Base-by-base conservation (phyloP, 805 yeast genomes). In the Hanseniaspora osmophila region DNA sequence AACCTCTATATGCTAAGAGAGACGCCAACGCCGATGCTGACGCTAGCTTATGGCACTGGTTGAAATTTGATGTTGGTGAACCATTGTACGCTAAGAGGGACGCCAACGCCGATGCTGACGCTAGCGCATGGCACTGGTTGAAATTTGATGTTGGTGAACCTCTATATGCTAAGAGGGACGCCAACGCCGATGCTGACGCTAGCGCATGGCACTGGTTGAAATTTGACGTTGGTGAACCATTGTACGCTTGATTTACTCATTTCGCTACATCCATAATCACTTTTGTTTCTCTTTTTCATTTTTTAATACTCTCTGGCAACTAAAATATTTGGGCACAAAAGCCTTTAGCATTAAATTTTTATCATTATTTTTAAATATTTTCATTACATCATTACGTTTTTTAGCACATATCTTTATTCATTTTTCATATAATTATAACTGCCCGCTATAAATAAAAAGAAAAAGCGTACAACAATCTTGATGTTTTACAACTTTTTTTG, bases 41-140 rank as follows among this genome's bases (percentile, higher is more conserved):
- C 27, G 59, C 63, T 16, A 52, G 51, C 3, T 54, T 57, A 10
- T 57, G 62, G 59, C 56, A 55, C 33, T 59, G 63, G 61, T 47
- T 59, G 27, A 42, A 48, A 3, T 45, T 59, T 10, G 44, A 40
- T 19, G 42, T 47, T 33, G 61, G 61, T 35, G 56, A 58, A 42
- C 59, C 60, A 30, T 43, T 58, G 47, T 55, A 57, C 49, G 57
- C 27, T 22, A 51, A 49, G 53, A 47, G 46, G 38, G 22, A 17
- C 22, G 39, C 39, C 22, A 37, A 16, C 32, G 48, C 48, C 30
- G 48, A 18, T n/a, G 55, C 53, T 37, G 48, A 18, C 17, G 55
- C 53, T 37, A 45, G 42, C 27, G 59, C 63, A 15, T 58, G 62
- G 60, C 57, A 55, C 30, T 59, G 63, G 61, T 47, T 59, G 29